Evolutionary conservation across 1,139 yeast genomes (phyloP).

Genomic region (Lodderomyces oxycetoniae): DNA sequence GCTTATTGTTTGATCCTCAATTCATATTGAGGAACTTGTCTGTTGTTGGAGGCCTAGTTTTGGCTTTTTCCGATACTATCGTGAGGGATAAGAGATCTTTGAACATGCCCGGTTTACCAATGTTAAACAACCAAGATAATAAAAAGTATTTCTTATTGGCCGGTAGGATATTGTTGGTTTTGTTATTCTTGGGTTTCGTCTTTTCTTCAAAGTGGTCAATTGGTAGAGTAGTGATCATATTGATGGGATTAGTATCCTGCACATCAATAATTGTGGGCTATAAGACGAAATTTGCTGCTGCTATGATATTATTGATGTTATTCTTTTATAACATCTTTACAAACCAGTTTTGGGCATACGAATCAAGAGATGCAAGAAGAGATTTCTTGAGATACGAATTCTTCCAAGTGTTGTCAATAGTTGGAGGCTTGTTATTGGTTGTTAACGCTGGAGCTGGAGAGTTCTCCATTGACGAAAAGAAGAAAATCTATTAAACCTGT

Average conservation of each 20-base stretch:
- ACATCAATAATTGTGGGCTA: conserved; percentile 85
- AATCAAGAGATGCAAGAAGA: conserved; percentile 67
- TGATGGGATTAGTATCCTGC: conserved; percentile 69
- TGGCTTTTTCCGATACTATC: conserved; percentile 87
- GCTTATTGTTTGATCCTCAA: conserved; percentile 74
- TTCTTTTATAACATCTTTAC: conserved; percentile 71
- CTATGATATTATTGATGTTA: conserved; percentile 67
- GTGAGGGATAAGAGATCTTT: conserved; percentile 69
- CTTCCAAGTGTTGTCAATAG: conserved; percentile 90
- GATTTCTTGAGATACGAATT: conserved; percentile 91
- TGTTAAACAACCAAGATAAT: conserved; percentile 75
- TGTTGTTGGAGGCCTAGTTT: conserved; percentile 86
- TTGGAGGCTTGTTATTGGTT: conserved; percentile 86
- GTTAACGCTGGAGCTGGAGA: conserved; percentile 98
- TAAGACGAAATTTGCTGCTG: conserved; percentile 89
- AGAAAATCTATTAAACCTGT: conserved; percentile 66
- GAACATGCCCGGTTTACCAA: conserved; percentile 87
- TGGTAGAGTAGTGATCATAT: conserved; percentile 58
- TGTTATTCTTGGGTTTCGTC: conserved; percentile 83
- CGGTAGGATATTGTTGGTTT: conserved; percentile 81
- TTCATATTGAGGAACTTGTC: conserved; percentile 84
- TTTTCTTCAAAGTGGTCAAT: conserved; percentile 73
- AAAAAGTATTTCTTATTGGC: conserved; percentile 83
- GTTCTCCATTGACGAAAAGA: conserved; percentile 90
- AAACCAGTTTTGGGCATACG: conserved; percentile 87